phyloP scores from a whole-genome alignment of 345 rosid genomes.

The Bretschneidera sinensis region DNA sequence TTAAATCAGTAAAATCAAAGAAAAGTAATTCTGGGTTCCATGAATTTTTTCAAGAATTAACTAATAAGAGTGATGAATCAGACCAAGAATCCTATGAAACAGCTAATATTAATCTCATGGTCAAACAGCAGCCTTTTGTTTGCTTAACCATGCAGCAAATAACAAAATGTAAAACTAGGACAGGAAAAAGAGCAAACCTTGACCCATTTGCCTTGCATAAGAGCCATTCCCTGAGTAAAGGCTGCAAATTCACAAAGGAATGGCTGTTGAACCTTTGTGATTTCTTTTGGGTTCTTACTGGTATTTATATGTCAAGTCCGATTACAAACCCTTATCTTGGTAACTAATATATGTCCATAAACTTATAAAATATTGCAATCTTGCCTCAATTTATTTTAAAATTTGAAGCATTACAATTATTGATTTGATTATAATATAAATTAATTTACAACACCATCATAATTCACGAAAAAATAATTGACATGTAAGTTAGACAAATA shows the following conservation, averaged over 20 bases:
- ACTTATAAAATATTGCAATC: too few species aligned
- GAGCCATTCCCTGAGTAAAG: constrained; percentile 23
- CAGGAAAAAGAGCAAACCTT: constrained; percentile 35
- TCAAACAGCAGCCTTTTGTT: background rate
- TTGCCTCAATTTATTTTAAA: too few species aligned
- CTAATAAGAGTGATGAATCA: too few species aligned
- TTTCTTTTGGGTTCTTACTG: background rate
- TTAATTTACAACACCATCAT: too few species aligned
- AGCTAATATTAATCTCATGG: too few species aligned
- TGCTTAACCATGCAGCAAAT: background rate
- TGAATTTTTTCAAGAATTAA: background rate
- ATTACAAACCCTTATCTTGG: too few species aligned
- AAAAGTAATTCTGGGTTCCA: background rate
- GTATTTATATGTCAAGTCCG: background rate
- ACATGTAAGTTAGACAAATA: too few species aligned
- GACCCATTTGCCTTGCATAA: constrained; percentile 56
- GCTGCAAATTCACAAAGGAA: background rate
- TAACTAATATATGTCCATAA: too few species aligned
- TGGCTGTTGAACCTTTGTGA: background rate
- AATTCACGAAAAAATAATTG: too few species aligned
- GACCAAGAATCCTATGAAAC: background rate
- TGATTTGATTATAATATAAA: too few species aligned
- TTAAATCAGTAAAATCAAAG: background rate
- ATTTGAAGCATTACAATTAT: too few species aligned
- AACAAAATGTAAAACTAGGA: background rate